A percentile compares a stretch with the other conserved stretches of the same genome.
Evolutionary conservation across 768 basidiomycete genomes (phyloP).

Genomic region (Tephrocybe rancida): DNA sequence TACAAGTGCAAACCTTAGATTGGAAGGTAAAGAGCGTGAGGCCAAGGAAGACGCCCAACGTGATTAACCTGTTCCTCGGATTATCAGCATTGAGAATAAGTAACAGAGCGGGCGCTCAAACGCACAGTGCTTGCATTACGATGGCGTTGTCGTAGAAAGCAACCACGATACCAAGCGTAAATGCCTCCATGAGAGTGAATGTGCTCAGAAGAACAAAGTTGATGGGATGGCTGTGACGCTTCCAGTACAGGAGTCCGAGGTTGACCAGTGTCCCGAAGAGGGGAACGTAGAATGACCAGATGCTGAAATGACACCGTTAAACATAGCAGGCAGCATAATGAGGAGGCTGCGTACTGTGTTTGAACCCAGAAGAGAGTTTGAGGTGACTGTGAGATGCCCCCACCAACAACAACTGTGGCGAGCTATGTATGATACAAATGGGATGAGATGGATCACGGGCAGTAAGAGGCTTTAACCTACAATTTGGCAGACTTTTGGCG

Average conservation of each 20-base stretch:
- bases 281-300: slow-evolving; percentile 81
- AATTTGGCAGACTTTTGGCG: slow-evolving; percentile 65
- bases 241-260: slow-evolving; percentile 85
- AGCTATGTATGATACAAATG: slow-evolving; percentile 36
- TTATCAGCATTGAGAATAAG: slow-evolving; percentile 8
- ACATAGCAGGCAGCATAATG: not conserved
- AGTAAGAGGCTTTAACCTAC: slow-evolving; percentile 41
- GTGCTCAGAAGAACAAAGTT: slow-evolving; percentile 84
- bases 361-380: slow-evolving; percentile 71
- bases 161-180: slow-evolving; percentile 84
- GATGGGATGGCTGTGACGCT: slow-evolving; percentile 86
- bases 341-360: slow-evolving; percentile 53
- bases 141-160: slow-evolving; percentile 73
- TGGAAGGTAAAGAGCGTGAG: slow-evolving; percentile 94
- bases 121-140: slow-evolving; percentile 86
- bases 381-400: slow-evolving; percentile 64
- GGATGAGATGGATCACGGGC: not conserved
- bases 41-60: slow-evolving; percentile 90
- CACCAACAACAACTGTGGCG: slow-evolving; percentile 80
- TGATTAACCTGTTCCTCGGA: slow-evolving; percentile 63
- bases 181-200: slow-evolving; percentile 91
- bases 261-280: slow-evolving; percentile 80
- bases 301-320: slow-evolving; percentile 35
- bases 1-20: slow-evolving; percentile 64
- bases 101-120: slow-evolving; percentile 4